A percentile compares a stretch with the other conserved stretches of the same genome.
Evolutionary conservation across 78 protist species (phyloP).

Genomic region (Dictyostelium capitatum): DNA sequence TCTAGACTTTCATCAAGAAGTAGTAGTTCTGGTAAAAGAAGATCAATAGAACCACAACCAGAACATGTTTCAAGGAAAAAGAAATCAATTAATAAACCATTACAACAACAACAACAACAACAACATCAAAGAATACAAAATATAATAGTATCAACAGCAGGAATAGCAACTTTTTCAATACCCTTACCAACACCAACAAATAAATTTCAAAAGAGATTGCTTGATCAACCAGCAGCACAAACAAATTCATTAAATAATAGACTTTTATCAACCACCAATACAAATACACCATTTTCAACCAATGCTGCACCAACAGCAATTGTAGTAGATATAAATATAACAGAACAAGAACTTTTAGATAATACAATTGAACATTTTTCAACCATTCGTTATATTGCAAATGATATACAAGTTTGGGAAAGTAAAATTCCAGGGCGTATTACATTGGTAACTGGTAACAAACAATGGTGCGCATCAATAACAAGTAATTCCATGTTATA

Average conservation of each 20-base stretch:
- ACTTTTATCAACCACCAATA: background rate
- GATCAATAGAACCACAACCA: background rate
- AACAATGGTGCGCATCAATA: constrained; percentile 54
- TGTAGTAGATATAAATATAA: constrained; percentile 23
- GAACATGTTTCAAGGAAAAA: background rate
- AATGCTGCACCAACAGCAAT: background rate
- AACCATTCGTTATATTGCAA: background rate
- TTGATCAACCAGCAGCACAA: background rate
- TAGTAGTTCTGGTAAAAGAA: background rate
- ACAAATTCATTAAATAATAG: background rate
- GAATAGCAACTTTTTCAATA: background rate
- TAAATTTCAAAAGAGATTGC: background rate
- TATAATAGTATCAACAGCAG: background rate
- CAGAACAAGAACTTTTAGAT: constrained; percentile 55
- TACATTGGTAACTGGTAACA: constrained; percentile 38
- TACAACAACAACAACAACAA: background rate
- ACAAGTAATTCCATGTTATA: constrained; percentile 29
- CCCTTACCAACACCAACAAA: background rate
- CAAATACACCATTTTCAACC: background rate
- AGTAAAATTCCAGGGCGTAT: constrained; percentile 56
- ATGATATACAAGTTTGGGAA: constrained; percentile 32
- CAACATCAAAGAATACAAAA: background rate
- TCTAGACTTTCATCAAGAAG: background rate
- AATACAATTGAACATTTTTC: constrained; percentile 39
- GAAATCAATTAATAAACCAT: constrained; percentile 4